phyloP scores from a whole-genome alignment of 2,329 filamentous ascomycete genomes.

The Colletotrichum euphorbiae region DNA sequence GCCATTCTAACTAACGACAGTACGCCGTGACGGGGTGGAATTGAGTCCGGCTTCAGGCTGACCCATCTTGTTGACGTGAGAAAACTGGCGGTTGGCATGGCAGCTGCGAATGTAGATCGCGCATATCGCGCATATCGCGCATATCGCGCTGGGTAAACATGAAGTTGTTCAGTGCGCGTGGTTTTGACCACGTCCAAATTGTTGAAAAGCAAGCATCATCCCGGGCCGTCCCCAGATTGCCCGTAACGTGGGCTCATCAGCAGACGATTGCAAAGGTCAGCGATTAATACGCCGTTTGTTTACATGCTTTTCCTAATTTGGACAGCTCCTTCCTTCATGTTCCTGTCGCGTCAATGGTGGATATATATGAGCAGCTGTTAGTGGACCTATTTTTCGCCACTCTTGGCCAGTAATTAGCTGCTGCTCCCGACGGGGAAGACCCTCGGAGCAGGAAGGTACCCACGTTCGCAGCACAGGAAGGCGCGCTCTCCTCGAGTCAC shows the following conservation, averaged over 20 bases:
- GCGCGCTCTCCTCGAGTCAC: conserved; percentile 18
- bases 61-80: background rate
- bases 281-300: conserved; percentile 34
- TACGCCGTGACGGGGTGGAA: background rate
- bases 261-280: conserved; percentile 24
- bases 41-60: background rate
- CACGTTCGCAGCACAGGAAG: background rate
- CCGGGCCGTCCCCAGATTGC: background rate
- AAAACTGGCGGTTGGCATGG: conserved; percentile 20
- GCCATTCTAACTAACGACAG: background rate
- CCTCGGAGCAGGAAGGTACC: conserved; percentile 14
- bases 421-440: conserved; percentile 13
- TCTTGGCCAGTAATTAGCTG: conserved; percentile 15
- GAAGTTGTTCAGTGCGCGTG: background rate
- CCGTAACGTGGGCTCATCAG: conserved; percentile 21
- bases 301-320: conserved; percentile 32
- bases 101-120: conserved; percentile 8
- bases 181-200: background rate
- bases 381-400: conserved; percentile 3
- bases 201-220: conserved; percentile 17
- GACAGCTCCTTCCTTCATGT: conserved; percentile 25
- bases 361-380: background rate
- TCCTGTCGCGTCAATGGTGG: conserved; percentile 12
- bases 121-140: background rate
- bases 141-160: too few relatives aligned